These are phyloP conservation scores for Cetradonia linearis DNA, from an alignment of 495 filamentous ascomycete genomes.

Conservation along the genomic window DNA sequence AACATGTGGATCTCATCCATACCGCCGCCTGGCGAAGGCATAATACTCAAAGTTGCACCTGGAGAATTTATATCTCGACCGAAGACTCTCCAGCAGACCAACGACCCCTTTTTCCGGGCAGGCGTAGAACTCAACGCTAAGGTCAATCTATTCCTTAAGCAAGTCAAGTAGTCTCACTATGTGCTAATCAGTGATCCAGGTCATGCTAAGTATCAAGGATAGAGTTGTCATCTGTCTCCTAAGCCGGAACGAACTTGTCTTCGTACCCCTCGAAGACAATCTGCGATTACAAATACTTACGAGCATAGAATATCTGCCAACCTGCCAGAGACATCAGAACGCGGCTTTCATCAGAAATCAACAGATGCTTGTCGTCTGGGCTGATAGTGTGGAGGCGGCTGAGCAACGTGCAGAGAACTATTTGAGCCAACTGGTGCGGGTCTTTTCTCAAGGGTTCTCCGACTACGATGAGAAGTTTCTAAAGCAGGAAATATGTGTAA, in stretches of 20 bases:
- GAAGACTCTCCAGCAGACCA: slow-evolving; percentile 38
- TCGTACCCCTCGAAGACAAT: slow-evolving; percentile 46
- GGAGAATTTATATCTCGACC: slow-evolving; percentile 46
- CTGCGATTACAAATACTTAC: slow-evolving; percentile 51
- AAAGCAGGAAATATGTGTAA: slow-evolving; percentile 23
- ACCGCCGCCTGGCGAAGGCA: slow-evolving; percentile 42
- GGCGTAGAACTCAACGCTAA: slow-evolving; percentile 47
- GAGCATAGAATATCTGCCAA: slow-evolving; percentile 42
- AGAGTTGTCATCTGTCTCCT: slow-evolving; percentile 47
- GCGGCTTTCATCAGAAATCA: slow-evolving; percentile 54
- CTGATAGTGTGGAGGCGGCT: slow-evolving; percentile 49
- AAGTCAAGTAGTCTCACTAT: slow-evolving; percentile 5
- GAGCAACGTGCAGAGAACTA: slow-evolving; percentile 40
- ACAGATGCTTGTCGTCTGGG: slow-evolving; percentile 55
- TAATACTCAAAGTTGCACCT: slow-evolving; percentile 45
- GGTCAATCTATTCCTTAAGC: slow-evolving; percentile 25
- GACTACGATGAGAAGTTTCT: slow-evolving; percentile 34
- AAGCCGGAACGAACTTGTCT: slow-evolving; percentile 34
- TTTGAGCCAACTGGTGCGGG: slow-evolving; percentile 42
- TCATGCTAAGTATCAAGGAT: slow-evolving; percentile 50
- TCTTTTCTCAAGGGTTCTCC: slow-evolving; percentile 42
- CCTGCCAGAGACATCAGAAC: slow-evolving; percentile 54
- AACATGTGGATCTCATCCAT: slow-evolving; percentile 10
- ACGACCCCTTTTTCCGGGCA: slow-evolving; percentile 40
- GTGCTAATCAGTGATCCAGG: slow-evolving; percentile 26